phyloP scores from a whole-genome alignment of 306 rosid species.

The Cotoneaster glaucophyllus region DNA sequence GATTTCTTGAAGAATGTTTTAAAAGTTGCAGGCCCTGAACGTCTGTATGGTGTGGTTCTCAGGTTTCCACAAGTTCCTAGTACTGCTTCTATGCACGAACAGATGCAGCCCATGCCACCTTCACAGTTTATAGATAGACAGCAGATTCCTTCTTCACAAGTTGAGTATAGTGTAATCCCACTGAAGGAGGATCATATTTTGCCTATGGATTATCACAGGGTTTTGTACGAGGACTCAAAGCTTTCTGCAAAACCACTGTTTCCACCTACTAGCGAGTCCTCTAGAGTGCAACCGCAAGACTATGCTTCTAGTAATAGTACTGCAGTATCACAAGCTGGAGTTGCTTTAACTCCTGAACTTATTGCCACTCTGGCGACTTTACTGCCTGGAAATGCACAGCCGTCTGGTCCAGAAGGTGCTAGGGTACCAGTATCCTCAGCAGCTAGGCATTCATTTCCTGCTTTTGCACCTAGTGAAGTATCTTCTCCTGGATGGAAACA shows the following conservation, averaged over 20 bases:
- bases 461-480: slow-evolving; percentile 36
- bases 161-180: slow-evolving; percentile 49
- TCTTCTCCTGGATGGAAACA: slow-evolving; percentile 71
- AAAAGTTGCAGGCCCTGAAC: slow-evolving; percentile 92
- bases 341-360: slow-evolving; percentile 84
- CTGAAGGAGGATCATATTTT: slow-evolving; percentile 54
- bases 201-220: slow-evolving; percentile 55
- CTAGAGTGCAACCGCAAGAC: slow-evolving; percentile 50
- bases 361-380: slow-evolving; percentile 80
- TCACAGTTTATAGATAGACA: slow-evolving; percentile 60
- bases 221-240: slow-evolving; percentile 57
- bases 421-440: slow-evolving; percentile 44
- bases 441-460: slow-evolving; percentile 50
- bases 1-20: slow-evolving; percentile 77
- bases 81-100: slow-evolving; percentile 45
- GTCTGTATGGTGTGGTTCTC: slow-evolving; percentile 94
- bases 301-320: slow-evolving; percentile 40
- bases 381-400: slow-evolving; percentile 62
- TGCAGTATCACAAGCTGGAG: slow-evolving; percentile 68
- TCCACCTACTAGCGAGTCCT: slow-evolving; percentile 42
- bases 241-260: slow-evolving; percentile 44
- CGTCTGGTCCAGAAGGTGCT: slow-evolving; percentile 48
- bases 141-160: slow-evolving; percentile 49
- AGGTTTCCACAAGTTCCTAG: slow-evolving; percentile 66
- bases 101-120: slow-evolving; percentile 43